Evolutionary conservation across 2,329 filamentous ascomycete species (phyloP).

Genomic region (Sporothrix euskadiensis): DNA sequence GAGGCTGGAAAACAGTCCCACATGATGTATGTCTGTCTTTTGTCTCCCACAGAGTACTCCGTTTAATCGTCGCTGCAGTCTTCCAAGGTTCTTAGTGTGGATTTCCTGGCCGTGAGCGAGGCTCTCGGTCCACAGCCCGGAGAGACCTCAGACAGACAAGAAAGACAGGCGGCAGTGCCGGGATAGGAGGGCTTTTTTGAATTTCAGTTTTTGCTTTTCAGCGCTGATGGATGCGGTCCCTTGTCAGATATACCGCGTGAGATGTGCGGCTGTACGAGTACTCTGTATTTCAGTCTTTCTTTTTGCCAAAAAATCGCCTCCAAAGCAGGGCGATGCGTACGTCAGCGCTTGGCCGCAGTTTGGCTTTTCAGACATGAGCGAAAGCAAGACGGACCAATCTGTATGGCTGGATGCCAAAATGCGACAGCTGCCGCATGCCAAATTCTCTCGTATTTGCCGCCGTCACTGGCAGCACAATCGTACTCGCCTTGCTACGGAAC

Average conservation of each 20-base stretch:
- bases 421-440: neutral
- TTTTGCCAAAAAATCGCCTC: neutral
- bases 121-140: neutral
- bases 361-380: neutral
- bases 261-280: neutral
- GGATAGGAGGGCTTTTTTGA: neutral
- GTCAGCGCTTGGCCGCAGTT: constrained; percentile 17
- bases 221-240: neutral
- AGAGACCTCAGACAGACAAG: neutral
- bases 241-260: neutral
- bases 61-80: neutral
- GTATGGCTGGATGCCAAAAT: neutral
- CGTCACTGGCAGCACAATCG: neutral
- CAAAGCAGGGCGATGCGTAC: neutral
- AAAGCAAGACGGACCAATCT: neutral
- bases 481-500: neutral
- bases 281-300: neutral
- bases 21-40: neutral
- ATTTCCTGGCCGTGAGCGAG: neutral
- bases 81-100: neutral
- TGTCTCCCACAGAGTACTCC: neutral
- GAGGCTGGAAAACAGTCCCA: constrained; percentile 7
- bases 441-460: neutral
- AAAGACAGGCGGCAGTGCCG: neutral
- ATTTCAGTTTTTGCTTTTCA: neutral